A percentile compares a stretch with the other conserved stretches of the same genome.
These are phyloP conservation scores for Wickerhamiella kurtzmanii DNA, from an alignment of 805 yeast genomes.

Conservation along the genomic window DNA sequence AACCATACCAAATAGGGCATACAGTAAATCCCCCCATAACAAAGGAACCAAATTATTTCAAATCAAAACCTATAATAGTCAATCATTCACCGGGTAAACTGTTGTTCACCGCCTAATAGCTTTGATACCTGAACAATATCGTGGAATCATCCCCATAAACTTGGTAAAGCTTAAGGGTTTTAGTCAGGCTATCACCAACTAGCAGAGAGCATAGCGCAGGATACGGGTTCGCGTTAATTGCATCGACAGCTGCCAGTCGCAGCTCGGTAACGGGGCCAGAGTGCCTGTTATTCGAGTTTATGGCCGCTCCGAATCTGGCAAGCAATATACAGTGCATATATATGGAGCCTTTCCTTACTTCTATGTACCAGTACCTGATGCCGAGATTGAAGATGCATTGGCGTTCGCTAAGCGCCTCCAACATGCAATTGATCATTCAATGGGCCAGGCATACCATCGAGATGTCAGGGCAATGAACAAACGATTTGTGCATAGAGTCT, in stretches of 20 bases:
- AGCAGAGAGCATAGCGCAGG: too few species aligned
- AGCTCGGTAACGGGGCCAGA: slow-evolving; percentile 6
- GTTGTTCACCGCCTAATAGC: too few species aligned
- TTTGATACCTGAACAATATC: too few species aligned
- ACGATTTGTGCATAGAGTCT: slow-evolving; percentile 23
- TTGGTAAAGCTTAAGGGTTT: too few species aligned
- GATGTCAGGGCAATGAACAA: slow-evolving; percentile 9
- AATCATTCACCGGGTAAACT: too few species aligned
- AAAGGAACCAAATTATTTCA: too few species aligned
- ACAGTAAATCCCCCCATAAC: too few species aligned
- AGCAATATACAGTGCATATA: slow-evolving; percentile 50
- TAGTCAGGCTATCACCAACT: not conserved
- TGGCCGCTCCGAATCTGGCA: slow-evolving; percentile 54
- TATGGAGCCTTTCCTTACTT: slow-evolving; percentile 81
- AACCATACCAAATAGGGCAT: too few species aligned
- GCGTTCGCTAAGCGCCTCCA: slow-evolving; percentile 14
- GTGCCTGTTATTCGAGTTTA: slow-evolving; percentile 71
- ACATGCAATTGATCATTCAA: slow-evolving; percentile 19
- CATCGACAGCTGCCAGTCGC: slow-evolving; percentile 22
- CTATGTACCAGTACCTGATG: slow-evolving; percentile 33
- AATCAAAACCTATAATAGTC: too few species aligned
- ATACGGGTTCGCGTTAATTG: slow-evolving; percentile 22
- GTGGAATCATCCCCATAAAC: too few species aligned
- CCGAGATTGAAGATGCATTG: slow-evolving; percentile 1
- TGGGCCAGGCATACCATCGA: slow-evolving; percentile 20